Conservation (phyloP, 768 basidiomycete species). For the Mycena floridula region DNA sequence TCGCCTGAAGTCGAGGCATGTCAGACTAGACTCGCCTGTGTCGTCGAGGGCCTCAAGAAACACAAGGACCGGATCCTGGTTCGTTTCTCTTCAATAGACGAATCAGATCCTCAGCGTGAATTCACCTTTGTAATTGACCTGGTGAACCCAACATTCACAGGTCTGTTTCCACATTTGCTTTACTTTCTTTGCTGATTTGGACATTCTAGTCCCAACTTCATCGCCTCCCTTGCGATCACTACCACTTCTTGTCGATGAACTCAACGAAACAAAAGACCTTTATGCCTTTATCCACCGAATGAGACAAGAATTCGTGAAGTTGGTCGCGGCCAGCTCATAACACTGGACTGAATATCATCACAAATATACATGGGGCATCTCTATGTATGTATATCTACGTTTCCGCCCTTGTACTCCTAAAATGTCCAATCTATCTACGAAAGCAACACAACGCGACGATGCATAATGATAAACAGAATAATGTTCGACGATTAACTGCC, state of each 20-base stretch:
- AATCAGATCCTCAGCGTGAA: constrained; percentile 49
- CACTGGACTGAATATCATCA: no score
- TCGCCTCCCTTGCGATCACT: constrained; percentile 66
- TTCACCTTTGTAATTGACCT: constrained; percentile 77
- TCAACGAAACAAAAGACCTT: constrained; percentile 68
- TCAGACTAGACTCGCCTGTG: constrained; percentile 53
- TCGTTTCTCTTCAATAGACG: constrained; percentile 64
- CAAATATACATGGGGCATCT: no score
- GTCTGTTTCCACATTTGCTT: constrained; percentile 33
- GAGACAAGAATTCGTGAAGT: constrained; percentile 41
- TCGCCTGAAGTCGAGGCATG: constrained; percentile 50
- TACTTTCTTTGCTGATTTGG: not conserved
- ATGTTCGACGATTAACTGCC: no score
- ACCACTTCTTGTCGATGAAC: constrained; percentile 58
- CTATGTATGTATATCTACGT: no score
- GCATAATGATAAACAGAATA: no score
- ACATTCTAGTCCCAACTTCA: constrained; percentile 85
- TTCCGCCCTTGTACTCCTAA: no score
- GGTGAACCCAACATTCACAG: constrained; percentile 54
- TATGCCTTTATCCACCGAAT: constrained; percentile 66
- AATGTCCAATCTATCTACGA: no score
- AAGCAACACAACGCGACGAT: no score
- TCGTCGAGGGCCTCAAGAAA: constrained; percentile 77
- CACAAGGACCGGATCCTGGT: constrained; percentile 67
- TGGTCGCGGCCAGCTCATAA: no score